phyloP scores from a whole-genome alignment of 2,329 filamentous ascomycete genomes.

The Dryadomyces quercivorus region DNA sequence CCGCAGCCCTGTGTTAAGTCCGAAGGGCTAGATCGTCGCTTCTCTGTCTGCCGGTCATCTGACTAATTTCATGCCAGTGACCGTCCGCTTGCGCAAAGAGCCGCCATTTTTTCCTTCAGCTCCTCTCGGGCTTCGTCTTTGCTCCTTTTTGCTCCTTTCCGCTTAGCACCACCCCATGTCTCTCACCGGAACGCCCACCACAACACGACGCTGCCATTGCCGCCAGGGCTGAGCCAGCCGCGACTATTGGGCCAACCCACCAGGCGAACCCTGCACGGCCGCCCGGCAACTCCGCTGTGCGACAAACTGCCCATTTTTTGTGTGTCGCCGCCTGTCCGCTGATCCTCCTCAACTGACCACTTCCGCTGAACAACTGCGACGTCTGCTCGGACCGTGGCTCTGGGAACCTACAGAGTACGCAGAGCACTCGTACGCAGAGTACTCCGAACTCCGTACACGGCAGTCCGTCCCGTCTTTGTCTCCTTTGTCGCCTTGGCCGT shows the following conservation, averaged over 20 bases:
- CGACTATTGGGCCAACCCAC: background rate
- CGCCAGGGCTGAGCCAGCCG: background rate
- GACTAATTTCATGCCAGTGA: background rate
- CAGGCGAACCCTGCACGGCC: background rate
- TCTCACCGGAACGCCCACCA: too few species aligned
- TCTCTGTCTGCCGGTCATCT: background rate
- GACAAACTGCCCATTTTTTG: background rate
- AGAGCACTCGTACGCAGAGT: too few species aligned
- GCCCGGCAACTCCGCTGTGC: background rate
- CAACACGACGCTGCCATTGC: too few species aligned
- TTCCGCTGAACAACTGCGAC: too few species aligned
- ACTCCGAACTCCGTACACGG: too few species aligned
- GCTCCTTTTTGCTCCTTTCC: background rate
- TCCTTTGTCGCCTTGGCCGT: background rate
- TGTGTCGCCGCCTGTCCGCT: too few species aligned
- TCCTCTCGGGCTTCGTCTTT: background rate
- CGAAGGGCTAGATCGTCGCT: background rate
- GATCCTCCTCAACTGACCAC: too few species aligned
- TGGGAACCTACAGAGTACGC: too few species aligned
- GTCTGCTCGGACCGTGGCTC: too few species aligned
- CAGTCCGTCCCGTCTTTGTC: background rate
- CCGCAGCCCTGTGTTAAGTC: background rate
- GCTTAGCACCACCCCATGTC: too few species aligned
- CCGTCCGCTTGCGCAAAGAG: too few species aligned
- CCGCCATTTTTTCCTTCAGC: background rate